phyloP scores from a whole-genome alignment of 768 basidiomycete species.

The Termitomyces sp. region DNA sequence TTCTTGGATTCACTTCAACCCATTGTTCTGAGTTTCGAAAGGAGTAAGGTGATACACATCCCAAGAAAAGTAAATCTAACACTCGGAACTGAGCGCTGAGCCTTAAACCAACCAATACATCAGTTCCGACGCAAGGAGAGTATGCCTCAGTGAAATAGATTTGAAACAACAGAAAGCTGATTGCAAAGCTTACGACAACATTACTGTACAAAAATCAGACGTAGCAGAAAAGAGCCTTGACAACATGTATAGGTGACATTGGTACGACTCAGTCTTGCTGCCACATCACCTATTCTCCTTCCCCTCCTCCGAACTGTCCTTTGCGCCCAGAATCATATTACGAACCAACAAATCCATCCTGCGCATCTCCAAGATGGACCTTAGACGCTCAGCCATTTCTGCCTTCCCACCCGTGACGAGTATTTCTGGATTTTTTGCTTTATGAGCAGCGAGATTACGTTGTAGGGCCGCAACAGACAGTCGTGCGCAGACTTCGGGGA shows the following conservation, averaged over 20 bases:
- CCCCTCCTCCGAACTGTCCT: neutral
- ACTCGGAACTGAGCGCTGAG: too few relatives aligned
- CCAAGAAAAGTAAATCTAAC: too few relatives aligned
- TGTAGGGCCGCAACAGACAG: constrained; percentile 48
- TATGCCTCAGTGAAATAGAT: neutral
- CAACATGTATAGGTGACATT: neutral
- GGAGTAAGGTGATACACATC: too few relatives aligned
- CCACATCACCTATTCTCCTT: neutral
- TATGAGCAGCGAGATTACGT: constrained; percentile 57
- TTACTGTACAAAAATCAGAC: neutral
- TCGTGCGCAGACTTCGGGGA: constrained; percentile 34
- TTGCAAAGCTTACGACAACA: neutral
- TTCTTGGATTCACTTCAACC: too few relatives aligned
- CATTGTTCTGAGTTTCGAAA: too few relatives aligned
- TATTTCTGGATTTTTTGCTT: constrained; percentile 32
- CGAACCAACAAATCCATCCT: constrained; percentile 49
- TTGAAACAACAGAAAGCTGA: too few relatives aligned
- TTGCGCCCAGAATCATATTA: constrained; percentile 28
- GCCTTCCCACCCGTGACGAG: neutral
- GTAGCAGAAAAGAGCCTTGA: neutral
- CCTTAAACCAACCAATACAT: too few relatives aligned
- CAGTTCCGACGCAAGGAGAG: too few relatives aligned
- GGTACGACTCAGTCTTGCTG: neutral
- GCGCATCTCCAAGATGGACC: constrained; percentile 41
- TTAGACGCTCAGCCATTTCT: constrained; percentile 49